Conservation (phyloP, 2,329 filamentous ascomycete species). For the Penicillium nordicum region DNA sequence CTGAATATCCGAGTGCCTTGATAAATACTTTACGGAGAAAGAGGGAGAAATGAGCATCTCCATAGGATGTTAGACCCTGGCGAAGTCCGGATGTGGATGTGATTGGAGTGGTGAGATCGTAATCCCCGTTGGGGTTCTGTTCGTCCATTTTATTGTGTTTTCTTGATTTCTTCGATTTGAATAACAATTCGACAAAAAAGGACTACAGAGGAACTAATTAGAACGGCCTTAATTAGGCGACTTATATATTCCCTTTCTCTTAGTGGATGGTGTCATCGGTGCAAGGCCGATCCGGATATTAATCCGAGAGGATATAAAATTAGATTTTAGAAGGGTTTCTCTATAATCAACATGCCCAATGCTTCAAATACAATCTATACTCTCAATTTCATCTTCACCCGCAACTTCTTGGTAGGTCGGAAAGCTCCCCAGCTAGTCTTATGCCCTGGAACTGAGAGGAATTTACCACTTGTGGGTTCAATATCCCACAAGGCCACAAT, state of each 20-base stretch:
- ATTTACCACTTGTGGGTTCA: conserved; percentile 42
- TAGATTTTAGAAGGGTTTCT: not conserved
- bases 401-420: conserved; percentile 51
- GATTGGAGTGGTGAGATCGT: conserved; percentile 57
- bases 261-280: conserved; percentile 26
- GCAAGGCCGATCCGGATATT: conserved; percentile 23
- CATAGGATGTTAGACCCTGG: conserved; percentile 65
- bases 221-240: not conserved
- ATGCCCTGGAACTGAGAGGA: conserved; percentile 52
- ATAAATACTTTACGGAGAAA: conserved; percentile 75
- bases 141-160: not conserved
- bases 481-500: conserved; percentile 58
- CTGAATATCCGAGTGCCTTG: conserved; percentile 70
- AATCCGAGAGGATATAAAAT: conserved; percentile 13
- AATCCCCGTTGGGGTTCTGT: conserved; percentile 44
- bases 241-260: conserved; percentile 17
- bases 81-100: conserved; percentile 54
- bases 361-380: conserved; percentile 19
- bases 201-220: not conserved
- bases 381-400: conserved; percentile 52
- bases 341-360: not conserved
- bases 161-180: not conserved
- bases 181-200: not conserved
- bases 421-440: conserved; percentile 50
- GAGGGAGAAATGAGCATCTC: conserved; percentile 70